Evolutionary conservation across 78 protist species (phyloP), one percentile per base, ranked within the genome.

Genomic region (Polysphondylium violaceum): DNA sequence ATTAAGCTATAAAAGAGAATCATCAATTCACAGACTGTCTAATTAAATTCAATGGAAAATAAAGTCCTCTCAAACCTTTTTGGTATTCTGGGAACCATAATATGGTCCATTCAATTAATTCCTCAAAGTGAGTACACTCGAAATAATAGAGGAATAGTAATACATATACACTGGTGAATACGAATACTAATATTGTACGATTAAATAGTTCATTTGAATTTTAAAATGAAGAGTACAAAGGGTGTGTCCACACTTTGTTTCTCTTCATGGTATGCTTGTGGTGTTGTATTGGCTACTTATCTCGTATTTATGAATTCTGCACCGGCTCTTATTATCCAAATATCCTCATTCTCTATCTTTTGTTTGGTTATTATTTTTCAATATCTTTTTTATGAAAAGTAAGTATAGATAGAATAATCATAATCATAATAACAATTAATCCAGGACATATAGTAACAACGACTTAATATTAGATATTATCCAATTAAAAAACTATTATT

Each of bases 71-170:
- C 90, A 56, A 81, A 81, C 58, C 5, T 81, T 3, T 81, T 81
- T 81, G 90, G 90, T 14, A 69, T 69, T 44, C 6, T 41, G 1
- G 90, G 90, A 56, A 59, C 90, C 9, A 51, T 69, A 40, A 40
- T 81, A 2, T 81, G 90, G 90, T 81, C 90, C 5, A 38, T 81
- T 29, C 90, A 81, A 69, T 69, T 81, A 44, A 35, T 81, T 12
- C 90, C 90, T 21, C 90, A 81, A 69, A 71, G 58, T 71, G 50
- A 17, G 43, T 67, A 9, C 19, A 29, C 31, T 47, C 23, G 53
- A 14, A 14, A 47, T 47, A 14, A 47, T 14, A 47, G 7, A 12
- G 11, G 53, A 47, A 11, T 47, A 47, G 53, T 47, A 47, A 47
- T 47, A 12, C 7, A 47, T 31, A 19, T 38, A 60, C 8, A n/a